These are phyloP conservation scores for Hypoxylon sp. DNA, from an alignment of 2,329 filamentous ascomycete genomes.

Conservation along the genomic window DNA sequence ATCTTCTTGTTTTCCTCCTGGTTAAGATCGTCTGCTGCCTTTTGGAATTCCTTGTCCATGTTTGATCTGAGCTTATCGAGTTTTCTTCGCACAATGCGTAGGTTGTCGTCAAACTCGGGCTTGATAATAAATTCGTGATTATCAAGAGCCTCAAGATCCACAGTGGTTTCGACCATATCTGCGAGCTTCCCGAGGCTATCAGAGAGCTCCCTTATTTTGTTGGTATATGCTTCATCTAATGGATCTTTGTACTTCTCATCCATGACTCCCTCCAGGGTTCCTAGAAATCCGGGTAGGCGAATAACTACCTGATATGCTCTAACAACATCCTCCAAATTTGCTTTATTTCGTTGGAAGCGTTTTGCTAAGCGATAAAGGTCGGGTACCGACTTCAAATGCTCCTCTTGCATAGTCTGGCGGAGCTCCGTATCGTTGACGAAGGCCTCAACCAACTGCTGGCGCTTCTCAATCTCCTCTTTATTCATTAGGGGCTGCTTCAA, in stretches of 20 bases:
- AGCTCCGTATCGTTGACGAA: slow-evolving; percentile 95
- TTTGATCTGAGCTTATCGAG: slow-evolving; percentile 86
- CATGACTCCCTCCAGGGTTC: slow-evolving; percentile 92
- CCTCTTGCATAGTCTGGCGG: slow-evolving; percentile 95
- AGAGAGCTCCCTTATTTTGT: slow-evolving; percentile 81
- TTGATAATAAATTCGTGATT: slow-evolving; percentile 99
- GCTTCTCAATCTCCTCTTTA: slow-evolving; percentile 86
- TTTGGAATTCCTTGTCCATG: slow-evolving; percentile 85
- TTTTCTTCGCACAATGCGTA: slow-evolving; percentile 90
- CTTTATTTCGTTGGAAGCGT: slow-evolving; percentile 91
- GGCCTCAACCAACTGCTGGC: slow-evolving; percentile 94
- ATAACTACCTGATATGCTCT: slow-evolving; percentile 95
- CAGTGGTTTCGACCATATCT: slow-evolving; percentile 99
- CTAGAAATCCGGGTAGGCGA: slow-evolving; percentile 89
- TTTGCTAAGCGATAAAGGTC: slow-evolving; percentile 95
- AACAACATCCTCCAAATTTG: slow-evolving; percentile 95
- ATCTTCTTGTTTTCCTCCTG: slow-evolving; percentile 99
- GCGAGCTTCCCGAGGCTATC: slow-evolving; percentile 87
- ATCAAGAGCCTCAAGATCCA: slow-evolving; percentile 94
- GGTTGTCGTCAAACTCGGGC: slow-evolving; percentile 92
- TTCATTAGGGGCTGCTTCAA: slow-evolving; percentile 98
- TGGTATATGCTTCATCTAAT: slow-evolving; percentile 88
- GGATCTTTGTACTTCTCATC: slow-evolving; percentile 93
- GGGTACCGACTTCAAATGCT: slow-evolving; percentile 91
- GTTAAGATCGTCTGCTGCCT: slow-evolving; percentile 83